Evolutionary conservation across 2,329 filamentous ascomycete species (phyloP), one percentile per base, ranked within the genome.

Genomic region (Diaporthe batatas): DNA sequence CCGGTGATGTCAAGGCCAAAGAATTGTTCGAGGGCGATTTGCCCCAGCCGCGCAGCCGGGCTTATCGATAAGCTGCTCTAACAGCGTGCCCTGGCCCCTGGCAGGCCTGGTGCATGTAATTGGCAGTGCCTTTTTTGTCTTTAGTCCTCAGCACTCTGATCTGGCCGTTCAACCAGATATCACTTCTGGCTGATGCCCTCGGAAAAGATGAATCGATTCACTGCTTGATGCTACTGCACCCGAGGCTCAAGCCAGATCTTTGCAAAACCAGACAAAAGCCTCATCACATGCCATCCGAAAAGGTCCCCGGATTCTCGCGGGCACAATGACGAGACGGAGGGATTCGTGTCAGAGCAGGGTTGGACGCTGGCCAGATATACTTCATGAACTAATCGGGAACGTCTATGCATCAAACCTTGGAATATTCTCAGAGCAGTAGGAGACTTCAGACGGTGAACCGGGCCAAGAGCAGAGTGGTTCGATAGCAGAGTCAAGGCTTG

Each of bases 31-130:
- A 53, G 34, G 12, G 11, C 57, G 68, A n/a, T 59, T 23, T 54
- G 55, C 42, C 55, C 53, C 55, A 11, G 62, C 44, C 62, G 62
- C 21, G 44, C 62, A 32, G 6, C 10, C 58, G 11, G 47, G n/a
- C 67, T 71, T 74, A 74, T 74, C 73, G 73, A 74, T 74, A 74
- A 54, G 25, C 11, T 3, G n/a, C 64, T 8, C 39, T 21, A 64
- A 51, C 44, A 34, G 12, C 0, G 21, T 34, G 10, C 44, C 44
- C 59, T 36, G 44, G 44, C 29, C 3, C 29, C 29, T 29, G 29
- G 29, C 29, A 29, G 29, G 29, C 29, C n/a, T n/a, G n/a, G n/a
- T n/a, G n/a, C n/a, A n/a, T n/a, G n/a, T n/a, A n/a, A n/a, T n/a
- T n/a, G n/a, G n/a, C n/a, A n/a, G n/a, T n/a, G 36, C 14, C 3